A percentile compares a stretch with the other conserved stretches of the same genome.
phyloP scores from a whole-genome alignment of 1,139 yeast species.

The Suhomyces kunorum region DNA sequence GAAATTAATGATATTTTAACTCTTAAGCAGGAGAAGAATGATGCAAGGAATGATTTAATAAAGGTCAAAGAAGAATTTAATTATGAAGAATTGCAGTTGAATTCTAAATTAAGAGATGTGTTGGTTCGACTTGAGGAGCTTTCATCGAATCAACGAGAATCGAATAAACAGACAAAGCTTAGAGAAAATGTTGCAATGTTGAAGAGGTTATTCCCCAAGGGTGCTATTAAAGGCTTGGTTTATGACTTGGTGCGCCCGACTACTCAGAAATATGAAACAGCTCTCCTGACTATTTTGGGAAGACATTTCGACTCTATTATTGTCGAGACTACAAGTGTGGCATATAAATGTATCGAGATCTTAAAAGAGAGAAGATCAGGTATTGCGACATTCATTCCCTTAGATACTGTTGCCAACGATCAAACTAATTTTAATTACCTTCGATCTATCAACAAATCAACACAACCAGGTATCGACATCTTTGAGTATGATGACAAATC shows the following conservation, averaged over 20 bases:
- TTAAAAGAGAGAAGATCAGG: constrained; percentile 87
- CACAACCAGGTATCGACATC: constrained; percentile 71
- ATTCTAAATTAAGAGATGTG: constrained; percentile 64
- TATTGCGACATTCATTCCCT: constrained; percentile 82
- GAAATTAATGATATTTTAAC: constrained; percentile 37
- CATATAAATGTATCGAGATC: constrained; percentile 79
- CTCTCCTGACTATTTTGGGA: constrained; percentile 81
- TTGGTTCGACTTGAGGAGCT: constrained; percentile 67
- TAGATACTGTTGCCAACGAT: constrained; percentile 66
- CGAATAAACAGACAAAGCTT: constrained; percentile 64
- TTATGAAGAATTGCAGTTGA: constrained; percentile 54
- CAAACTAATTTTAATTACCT: constrained; percentile 57
- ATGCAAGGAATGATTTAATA: constrained; percentile 43
- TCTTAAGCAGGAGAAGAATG: constrained; percentile 41
- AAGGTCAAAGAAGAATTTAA: constrained; percentile 47
- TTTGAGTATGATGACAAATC: constrained; percentile 64
- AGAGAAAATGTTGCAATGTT: constrained; percentile 72
- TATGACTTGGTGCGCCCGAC: constrained; percentile 80
- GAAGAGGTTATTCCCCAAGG: constrained; percentile 65
- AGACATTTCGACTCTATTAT: constrained; percentile 77
- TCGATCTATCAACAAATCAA: constrained; percentile 56
- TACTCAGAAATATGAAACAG: constrained; percentile 71
- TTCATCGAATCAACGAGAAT: constrained; percentile 74
- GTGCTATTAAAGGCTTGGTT: constrained; percentile 76
- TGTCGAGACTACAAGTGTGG: constrained; percentile 75